Percentiles rank a stretch among this genome's conserved stretches.
Conservation (phyloP, 331 rosid genomes). For the Quercus phellos region DNA sequence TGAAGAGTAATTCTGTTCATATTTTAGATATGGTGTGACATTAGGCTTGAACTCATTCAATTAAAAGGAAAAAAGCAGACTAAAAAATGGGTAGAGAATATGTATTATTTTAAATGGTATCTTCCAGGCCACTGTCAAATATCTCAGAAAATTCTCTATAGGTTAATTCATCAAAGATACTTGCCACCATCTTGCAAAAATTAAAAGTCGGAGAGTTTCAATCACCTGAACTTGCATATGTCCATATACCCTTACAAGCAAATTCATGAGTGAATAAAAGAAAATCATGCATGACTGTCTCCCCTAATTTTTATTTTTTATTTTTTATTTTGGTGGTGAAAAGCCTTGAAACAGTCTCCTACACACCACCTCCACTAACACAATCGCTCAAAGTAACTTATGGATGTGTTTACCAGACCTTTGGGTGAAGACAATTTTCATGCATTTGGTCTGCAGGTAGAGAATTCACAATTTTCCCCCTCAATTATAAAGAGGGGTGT, state of each 20-base stretch:
- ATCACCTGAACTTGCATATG: not conserved
- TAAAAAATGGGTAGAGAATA: not conserved
- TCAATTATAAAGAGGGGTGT: not conserved
- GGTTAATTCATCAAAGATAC: not conserved
- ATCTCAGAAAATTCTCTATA: not conserved
- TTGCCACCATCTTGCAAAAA: not conserved
- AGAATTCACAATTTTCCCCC: not conserved
- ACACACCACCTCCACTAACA: not conserved
- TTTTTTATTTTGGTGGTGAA: no score
- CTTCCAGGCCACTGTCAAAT: not conserved
- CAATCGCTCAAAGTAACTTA: not conserved
- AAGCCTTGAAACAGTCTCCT: not conserved
- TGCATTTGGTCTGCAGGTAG: not conserved
- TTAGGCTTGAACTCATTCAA: constrained; percentile 3
- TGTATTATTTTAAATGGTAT: not conserved
- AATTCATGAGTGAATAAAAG: not conserved
- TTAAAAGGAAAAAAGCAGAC: not conserved
- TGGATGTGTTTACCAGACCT: not conserved
- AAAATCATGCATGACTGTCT: no score
- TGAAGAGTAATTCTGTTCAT: constrained; percentile 4
- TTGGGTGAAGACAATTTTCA: not conserved
- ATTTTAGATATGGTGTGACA: not conserved
- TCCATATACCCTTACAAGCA: not conserved
- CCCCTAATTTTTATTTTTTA: no score
- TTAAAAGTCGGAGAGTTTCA: not conserved